Evolutionary conservation across 73 alveolate genomes (phyloP), one percentile per base, ranked within the genome.

Genomic region (Paramecium biaurelia): DNA sequence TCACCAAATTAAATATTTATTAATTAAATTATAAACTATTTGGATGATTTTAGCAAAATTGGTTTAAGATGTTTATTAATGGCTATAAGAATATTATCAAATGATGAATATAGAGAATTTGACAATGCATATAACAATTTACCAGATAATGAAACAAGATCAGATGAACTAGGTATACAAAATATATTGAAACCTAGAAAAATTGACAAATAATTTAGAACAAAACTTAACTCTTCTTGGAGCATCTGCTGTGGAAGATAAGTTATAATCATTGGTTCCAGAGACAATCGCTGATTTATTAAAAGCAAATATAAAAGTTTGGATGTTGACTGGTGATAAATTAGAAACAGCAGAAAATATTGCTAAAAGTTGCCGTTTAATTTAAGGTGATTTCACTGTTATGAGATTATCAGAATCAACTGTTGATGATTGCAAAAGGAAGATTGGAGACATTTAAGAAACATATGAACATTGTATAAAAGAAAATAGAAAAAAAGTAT

Each of bases 291-390:
- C 95, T 67, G 99, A 97, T 74, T 85, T 98, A 26, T 30, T 93
- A 41, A 59, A 21, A 38, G 96, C 96, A 43, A 67, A 72, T 37
- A 93, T 93, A 10, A 89, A 93, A 56, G 93, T 92, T 15, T 93
- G 96, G 96, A 84, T 93, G 93, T 85, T 93, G 6, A 98, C 99
- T 20, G 99, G 99, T 1, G 99, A 98, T 94, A 98, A 98, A 90
- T 86, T 98, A 59, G 99, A 98, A 93, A 98, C 99, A 20, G 99
- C 99, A 1, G 97, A 97, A 93, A 98, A 98, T 82, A 98, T 98
- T 1, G 99, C 99, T 30, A 92, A 85, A 59, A 97, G 99, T 58
- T 98, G 99, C 92, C 97, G 95, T 57, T 93, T 98, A 82, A 89
- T 97, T 1, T 86, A 94, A 57, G 89, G 93, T 70, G 98, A 95